A percentile compares a stretch with the other conserved stretches of the same genome.
Evolutionary conservation across 2,329 filamentous ascomycete genomes (phyloP).

Genomic region (Xylaria sp.): DNA sequence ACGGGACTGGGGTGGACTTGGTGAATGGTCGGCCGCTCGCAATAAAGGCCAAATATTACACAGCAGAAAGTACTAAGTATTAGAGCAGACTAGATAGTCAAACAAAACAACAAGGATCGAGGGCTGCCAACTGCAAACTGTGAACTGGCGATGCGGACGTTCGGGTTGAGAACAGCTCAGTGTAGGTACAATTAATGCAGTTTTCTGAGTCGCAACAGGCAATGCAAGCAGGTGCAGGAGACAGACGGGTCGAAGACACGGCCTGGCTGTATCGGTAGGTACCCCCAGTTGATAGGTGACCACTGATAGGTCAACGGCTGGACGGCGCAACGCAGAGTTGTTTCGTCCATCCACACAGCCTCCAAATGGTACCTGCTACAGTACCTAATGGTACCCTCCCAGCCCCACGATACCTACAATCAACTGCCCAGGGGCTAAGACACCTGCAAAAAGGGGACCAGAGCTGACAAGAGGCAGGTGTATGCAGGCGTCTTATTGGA

Average conservation of each 20-base stretch:
- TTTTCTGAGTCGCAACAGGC: conserved; percentile 21
- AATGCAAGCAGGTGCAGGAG: conserved; percentile 27
- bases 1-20: conserved; percentile 24
- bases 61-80: conserved; percentile 24
- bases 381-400: conserved; percentile 4
- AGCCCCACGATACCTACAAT: not conserved
- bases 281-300: conserved; percentile 1
- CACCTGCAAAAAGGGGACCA: conserved; percentile 12
- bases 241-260: conserved; percentile 13
- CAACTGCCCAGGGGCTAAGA: conserved; percentile 18
- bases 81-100: not conserved
- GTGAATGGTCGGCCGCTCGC: conserved; percentile 17
- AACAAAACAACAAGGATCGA: conserved; percentile 10
- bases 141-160: conserved; percentile 13
- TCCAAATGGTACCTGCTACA: conserved; percentile 19
- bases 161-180: conserved; percentile 7
- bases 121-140: not conserved
- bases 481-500: conserved; percentile 25
- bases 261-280: conserved; percentile 6
- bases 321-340: conserved; percentile 20
- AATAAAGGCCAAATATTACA: conserved; percentile 26
- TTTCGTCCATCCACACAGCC: conserved; percentile 37
- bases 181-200: conserved; percentile 16
- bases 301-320: conserved; percentile 20
- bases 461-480: not conserved